Base-by-base conservation (phyloP, 192 early-diverging fungal genomes). In the Coemansia sp. region DNA sequence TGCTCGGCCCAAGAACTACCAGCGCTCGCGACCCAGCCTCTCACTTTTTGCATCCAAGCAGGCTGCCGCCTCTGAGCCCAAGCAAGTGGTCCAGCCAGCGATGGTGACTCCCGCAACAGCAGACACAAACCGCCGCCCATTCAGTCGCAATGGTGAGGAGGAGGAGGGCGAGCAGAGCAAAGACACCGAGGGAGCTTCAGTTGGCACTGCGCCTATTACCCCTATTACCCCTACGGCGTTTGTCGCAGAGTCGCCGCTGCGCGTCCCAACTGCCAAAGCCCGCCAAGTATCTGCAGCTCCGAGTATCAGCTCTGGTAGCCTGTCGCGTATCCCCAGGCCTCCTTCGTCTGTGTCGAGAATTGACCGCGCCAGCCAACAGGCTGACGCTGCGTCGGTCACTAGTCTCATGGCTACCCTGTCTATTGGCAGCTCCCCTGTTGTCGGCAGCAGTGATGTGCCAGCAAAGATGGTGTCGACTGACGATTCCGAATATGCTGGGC, bases 271-370 rank as follows among this genome's bases (percentile, higher is more conserved):
- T 51, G 48, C 23, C 48, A 51, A 51, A 26, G 10, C n/a, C 48
- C 48, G 48, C 11, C 48, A 51, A 26, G 48, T 51, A 23, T 51
- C 48, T 10, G 48, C 48, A 0, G 26, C 48, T 2, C 24, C 48
- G 10, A 51, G 48, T 13, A 13, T 51, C 10, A 6, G 48, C 20
- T 37, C 38, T 13, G 48, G 24, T 20, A 63, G 45, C 24, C 59
- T 64, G 2, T 66, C 70, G 28, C 70, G 70, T 21, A 73, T 73
- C 37, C 70, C 70, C 2, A 34, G 65, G 34, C 64, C 70, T n/a
- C 63, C 45, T 16, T 57, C 63, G 1, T 55, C 58, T n/a, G 56
- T 36, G 18, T 45, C 59, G 10, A 9, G 48, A 23, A 26, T 51
- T 51, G 48, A 51, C 48, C 48, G 48, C 24, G 26, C 48, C 13